A percentile compares a stretch with the other conserved stretches of the same genome.
phyloP scores from a whole-genome alignment of 208 protist genomes.

The Vickermania spadyakhi region DNA sequence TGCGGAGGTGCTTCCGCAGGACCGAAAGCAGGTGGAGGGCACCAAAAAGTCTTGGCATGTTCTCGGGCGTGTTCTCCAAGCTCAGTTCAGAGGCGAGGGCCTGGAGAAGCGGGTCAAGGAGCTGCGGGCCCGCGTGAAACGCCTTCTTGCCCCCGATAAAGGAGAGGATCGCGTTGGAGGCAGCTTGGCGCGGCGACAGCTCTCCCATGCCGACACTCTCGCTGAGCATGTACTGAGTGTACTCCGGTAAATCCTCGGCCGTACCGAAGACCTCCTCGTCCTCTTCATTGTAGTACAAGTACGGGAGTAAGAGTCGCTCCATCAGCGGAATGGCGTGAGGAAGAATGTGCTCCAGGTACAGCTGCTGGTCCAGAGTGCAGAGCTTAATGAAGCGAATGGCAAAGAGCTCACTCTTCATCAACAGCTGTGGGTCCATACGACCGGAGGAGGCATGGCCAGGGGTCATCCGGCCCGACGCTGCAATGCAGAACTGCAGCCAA shows the following conservation, averaged over 20 bases:
- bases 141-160: slow-evolving; percentile 66
- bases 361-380: slow-evolving; percentile 44
- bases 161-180: slow-evolving; percentile 68
- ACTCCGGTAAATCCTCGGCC: slow-evolving; percentile 58
- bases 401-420: slow-evolving; percentile 68
- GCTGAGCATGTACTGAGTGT: slow-evolving; percentile 81
- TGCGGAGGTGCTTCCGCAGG: slow-evolving; percentile 67
- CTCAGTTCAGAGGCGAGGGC: slow-evolving; percentile 50
- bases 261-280: slow-evolving; percentile 76
- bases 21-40: slow-evolving; percentile 77
- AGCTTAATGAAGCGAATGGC: slow-evolving; percentile 80
- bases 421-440: slow-evolving; percentile 17
- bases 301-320: slow-evolving; percentile 74
- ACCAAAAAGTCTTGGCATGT: slow-evolving; percentile 58
- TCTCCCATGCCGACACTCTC: slow-evolving; percentile 62
- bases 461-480: background rate
- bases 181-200: slow-evolving; percentile 57
- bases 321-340: slow-evolving; percentile 57
- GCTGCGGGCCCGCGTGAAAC: slow-evolving; percentile 42
- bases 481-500: slow-evolving; percentile 61
- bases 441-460: slow-evolving; percentile 1
- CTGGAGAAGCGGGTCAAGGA: slow-evolving; percentile 61
- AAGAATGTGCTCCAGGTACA: slow-evolving; percentile 50
- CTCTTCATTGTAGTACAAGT: slow-evolving; percentile 61
- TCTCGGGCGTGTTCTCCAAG: slow-evolving; percentile 26